phyloP scores from a whole-genome alignment of 768 basidiomycete genomes.

The Mycena chlorophos region DNA sequence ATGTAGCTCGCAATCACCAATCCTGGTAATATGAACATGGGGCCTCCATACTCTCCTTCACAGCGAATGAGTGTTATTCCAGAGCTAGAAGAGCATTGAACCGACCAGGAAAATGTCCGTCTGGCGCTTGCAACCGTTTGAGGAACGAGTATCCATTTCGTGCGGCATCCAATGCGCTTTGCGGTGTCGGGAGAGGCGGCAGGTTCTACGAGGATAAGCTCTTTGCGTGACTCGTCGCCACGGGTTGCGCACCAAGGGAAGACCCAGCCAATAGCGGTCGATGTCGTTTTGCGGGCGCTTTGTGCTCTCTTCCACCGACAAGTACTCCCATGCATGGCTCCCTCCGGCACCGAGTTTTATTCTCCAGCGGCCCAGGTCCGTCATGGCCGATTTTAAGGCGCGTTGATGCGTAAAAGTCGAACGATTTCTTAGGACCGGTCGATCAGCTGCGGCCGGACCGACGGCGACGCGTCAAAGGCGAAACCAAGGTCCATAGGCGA shows the following conservation, averaged over 20 bases:
- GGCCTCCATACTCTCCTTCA: conserved; percentile 77
- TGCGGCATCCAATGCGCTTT: conserved; percentile 73
- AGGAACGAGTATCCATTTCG: conserved; percentile 87
- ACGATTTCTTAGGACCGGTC: background rate
- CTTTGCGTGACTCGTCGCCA: background rate
- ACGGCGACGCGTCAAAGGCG: background rate
- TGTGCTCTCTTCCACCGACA: conserved; percentile 60
- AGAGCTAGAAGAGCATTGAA: background rate
- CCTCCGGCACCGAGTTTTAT: conserved; percentile 72
- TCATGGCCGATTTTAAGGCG: conserved; percentile 26
- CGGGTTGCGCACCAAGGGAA: conserved; percentile 62
- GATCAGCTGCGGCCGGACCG: background rate
- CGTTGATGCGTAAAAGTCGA: background rate
- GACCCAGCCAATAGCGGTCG: conserved; percentile 88
- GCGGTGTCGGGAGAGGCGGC: conserved; percentile 53
- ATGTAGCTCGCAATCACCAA: conserved; percentile 92
- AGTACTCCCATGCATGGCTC: conserved; percentile 82
- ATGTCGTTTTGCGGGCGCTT: conserved; percentile 75
- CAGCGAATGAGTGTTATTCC: background rate
- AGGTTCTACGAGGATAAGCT: conserved; percentile 10
- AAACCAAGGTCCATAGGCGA: too few relatives aligned
- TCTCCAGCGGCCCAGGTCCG: conserved; percentile 80
- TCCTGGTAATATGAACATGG: conserved; percentile 85
- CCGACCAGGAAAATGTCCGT: conserved; percentile 88
- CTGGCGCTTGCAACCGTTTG: conserved; percentile 81